Evolutionary conservation across 2,329 filamentous ascomycete genomes (phyloP), one percentile per base, ranked within the genome.

Genomic region (Epichloe festucae): DNA sequence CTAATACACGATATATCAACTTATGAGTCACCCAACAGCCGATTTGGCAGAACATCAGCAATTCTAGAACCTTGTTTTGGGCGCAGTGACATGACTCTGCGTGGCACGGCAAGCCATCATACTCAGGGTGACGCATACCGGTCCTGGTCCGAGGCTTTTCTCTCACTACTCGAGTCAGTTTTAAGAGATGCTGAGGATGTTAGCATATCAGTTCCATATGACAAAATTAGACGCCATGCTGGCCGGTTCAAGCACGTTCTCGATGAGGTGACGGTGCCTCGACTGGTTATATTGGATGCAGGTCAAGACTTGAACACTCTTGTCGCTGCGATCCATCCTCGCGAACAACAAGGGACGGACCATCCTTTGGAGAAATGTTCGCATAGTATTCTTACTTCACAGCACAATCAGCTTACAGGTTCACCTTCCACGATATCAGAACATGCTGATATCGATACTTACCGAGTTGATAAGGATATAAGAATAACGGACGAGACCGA

Each of bases 121-220:
- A n/a, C 19, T 14, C 34, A 48, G n/a, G 36, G 10, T 42, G 21
- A 21, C 5, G 19, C 40, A 31, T 52, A 60, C 48, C 61, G 62
- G 5, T 73, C 70, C 2, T 84, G 81, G 81, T 71, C 71, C 1
- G 66, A 71, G 35, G 77, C 78, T 0, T 84, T 84, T 51, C 72
- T 77, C 40, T 66, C 70, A 3, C 63, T 84, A 51, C 61, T 83
- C 8, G 80, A 84, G 56, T 70, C 70, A 0, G 66, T 78, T 3
- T 62, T 84, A 17, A 68, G 78, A 10, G 81, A 84, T 55, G 78
- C 73, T 0, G 80, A 84, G 60, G 79, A 82, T 55, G 72, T 78
- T 66, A 70, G 73, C 1, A 70, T 84, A 3, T 72, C 74, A 23
- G 65, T 84, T n/a, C 73, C 73, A 4, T 84, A 84, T 56, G 68